phyloP scores from a whole-genome alignment of 192 early-diverging fungal genomes.

The Podila horticola region DNA sequence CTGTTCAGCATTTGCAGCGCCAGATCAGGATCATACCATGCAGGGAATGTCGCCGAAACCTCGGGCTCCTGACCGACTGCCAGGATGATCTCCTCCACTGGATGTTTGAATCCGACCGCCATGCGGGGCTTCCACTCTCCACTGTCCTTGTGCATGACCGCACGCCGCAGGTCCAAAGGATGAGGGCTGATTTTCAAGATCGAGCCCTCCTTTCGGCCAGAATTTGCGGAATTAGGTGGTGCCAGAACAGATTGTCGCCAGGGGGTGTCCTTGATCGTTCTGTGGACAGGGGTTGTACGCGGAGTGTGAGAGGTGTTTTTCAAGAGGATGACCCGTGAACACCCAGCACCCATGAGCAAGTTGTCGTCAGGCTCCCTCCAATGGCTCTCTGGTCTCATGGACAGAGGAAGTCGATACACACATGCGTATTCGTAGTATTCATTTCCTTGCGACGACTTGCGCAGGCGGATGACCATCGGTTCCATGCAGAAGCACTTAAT shows the following conservation, averaged over 20 bases:
- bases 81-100: too few species aligned
- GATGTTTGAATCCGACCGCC: too few species aligned
- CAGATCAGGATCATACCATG: neutral
- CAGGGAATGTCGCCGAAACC: neutral
- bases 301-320: neutral
- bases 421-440: neutral
- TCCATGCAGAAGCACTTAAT: conserved; percentile 23
- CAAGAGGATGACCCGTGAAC: neutral
- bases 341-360: neutral
- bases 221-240: neutral
- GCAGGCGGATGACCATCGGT: conserved; percentile 11
- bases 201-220: neutral
- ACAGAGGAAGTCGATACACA: neutral
- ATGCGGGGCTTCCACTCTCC: too few species aligned
- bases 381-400: neutral
- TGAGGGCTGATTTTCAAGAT: neutral
- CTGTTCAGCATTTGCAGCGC: neutral
- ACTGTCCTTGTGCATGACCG: too few species aligned
- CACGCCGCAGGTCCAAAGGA: too few species aligned
- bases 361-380: neutral
- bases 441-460: neutral
- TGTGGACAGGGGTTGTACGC: neutral
- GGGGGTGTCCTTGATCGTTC: neutral
- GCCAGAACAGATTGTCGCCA: neutral
- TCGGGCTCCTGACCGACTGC: too few species aligned